phyloP scores from a whole-genome alignment of 2,329 filamentous ascomycete species.

The Aspergillus glaucus region DNA sequence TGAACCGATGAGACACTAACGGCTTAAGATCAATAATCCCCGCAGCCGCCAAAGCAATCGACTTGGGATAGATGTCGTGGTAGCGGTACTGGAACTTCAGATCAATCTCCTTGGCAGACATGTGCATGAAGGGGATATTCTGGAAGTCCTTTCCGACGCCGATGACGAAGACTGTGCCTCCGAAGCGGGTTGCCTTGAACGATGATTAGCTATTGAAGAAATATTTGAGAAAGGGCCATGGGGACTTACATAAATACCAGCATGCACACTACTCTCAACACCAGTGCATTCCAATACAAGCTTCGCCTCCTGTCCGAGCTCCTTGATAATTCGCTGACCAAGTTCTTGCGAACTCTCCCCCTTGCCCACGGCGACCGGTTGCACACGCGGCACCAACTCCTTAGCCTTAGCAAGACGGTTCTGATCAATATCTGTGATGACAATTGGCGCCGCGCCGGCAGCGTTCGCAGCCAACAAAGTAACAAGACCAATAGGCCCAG shows the following conservation, averaged over 20 bases:
- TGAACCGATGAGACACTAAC: slow-evolving; percentile 34
- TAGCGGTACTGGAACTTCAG: slow-evolving; percentile 14
- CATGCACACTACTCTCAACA: slow-evolving; percentile 14
- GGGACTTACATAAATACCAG: slow-evolving; percentile 13
- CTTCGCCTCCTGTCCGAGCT: slow-evolving; percentile 14
- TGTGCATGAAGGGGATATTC: slow-evolving; percentile 16
- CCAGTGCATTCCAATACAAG: slow-evolving; percentile 15
- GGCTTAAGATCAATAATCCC: slow-evolving; percentile 35
- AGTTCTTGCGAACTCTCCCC: slow-evolving; percentile 7
- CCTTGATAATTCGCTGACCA: slow-evolving; percentile 7
- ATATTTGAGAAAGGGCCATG: too few relatives aligned
- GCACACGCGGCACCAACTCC: slow-evolving; percentile 12
- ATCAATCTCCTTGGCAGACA: slow-evolving; percentile 14
- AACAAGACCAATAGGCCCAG: slow-evolving; percentile 14
- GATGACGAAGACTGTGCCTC: slow-evolving; percentile 14
- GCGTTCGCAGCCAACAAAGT: slow-evolving; percentile 13
- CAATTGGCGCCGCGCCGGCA: slow-evolving; percentile 12
- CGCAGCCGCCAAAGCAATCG: slow-evolving; percentile 22
- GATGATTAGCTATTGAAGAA: background rate
- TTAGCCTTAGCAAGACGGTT: slow-evolving; percentile 12
- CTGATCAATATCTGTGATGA: slow-evolving; percentile 14
- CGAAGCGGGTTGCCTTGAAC: slow-evolving; percentile 14
- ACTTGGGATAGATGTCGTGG: slow-evolving; percentile 18
- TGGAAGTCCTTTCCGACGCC: slow-evolving; percentile 16
- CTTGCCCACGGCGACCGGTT: slow-evolving; percentile 3